These are phyloP conservation scores for Candida alai DNA, from an alignment of 805 yeast species.

Conservation along the genomic window DNA sequence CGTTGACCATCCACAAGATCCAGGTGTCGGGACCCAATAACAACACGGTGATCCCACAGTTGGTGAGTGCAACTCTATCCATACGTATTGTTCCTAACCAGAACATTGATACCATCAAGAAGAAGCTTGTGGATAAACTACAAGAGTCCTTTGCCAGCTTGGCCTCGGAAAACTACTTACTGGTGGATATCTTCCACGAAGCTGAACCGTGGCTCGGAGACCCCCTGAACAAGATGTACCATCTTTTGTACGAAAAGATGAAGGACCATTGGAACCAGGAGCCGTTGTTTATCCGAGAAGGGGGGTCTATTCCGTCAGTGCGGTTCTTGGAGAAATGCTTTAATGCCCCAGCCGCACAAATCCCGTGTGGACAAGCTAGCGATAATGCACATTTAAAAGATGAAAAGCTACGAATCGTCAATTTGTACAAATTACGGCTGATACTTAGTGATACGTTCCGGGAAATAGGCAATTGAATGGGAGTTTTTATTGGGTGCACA, in stretches of 20 bases:
- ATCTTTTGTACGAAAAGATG: constrained; percentile 59
- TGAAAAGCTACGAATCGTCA: constrained; percentile 76
- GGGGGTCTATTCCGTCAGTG: constrained; percentile 93
- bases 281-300: constrained; percentile 88
- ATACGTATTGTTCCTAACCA: constrained; percentile 90
- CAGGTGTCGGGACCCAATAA: constrained; percentile 88
- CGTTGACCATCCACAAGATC: constrained; percentile 80
- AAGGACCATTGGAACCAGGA: constrained; percentile 72
- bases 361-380: constrained; percentile 93
- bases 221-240: constrained; percentile 68
- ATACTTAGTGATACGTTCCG: constrained; percentile 55
- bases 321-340: constrained; percentile 79
- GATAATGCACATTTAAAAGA: constrained; percentile 92
- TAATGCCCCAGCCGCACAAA: constrained; percentile 86
- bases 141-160: constrained; percentile 43
- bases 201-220: constrained; percentile 98
- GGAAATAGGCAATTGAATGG: constrained; percentile 24
- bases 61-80: constrained; percentile 73
- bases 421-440: constrained; percentile 68
- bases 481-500: background rate
- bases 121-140: constrained; percentile 45
- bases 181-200: constrained; percentile 64
- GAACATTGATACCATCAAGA: constrained; percentile 55
- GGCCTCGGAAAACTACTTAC: constrained; percentile 58
- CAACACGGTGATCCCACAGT: constrained; percentile 83